These are phyloP conservation scores for Crinitomyces ghanaensis DNA, from an alignment of 805 yeast genomes.

Conservation along the genomic window DNA sequence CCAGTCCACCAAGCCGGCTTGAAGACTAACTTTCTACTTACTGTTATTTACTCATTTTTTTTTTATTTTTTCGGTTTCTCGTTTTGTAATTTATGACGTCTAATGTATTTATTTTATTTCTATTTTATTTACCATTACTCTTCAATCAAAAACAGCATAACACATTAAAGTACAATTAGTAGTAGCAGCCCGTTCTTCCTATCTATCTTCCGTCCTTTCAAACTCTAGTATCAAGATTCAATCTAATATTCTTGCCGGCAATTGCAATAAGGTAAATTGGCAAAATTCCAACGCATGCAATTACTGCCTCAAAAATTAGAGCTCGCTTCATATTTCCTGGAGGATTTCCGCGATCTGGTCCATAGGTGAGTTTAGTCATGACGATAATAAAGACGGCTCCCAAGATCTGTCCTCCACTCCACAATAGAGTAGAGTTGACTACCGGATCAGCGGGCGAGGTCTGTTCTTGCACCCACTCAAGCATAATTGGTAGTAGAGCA, in stretches of 20 bases:
- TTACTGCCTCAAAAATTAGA: slow-evolving; percentile 24
- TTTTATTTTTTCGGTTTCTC: too few species aligned
- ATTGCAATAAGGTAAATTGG: slow-evolving; percentile 15
- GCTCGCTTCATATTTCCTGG: slow-evolving; percentile 25
- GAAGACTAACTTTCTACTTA: too few species aligned
- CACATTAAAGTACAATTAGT: too few species aligned
- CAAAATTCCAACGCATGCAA: slow-evolving; percentile 20
- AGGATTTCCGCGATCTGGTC: slow-evolving; percentile 19
- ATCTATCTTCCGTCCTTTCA: too few species aligned
- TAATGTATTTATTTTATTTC: too few species aligned
- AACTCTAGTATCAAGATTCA: slow-evolving; percentile 12
- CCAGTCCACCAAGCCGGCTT: too few species aligned
- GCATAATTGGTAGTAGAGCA: slow-evolving; percentile 21
- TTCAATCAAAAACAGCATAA: too few species aligned
- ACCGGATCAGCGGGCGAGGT: slow-evolving; percentile 25
- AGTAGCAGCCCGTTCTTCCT: too few species aligned
- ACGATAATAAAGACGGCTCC: slow-evolving; percentile 25
- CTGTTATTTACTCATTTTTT: too few species aligned
- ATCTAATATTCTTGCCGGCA: slow-evolving; percentile 10
- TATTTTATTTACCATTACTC: too few species aligned
- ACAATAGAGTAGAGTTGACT: slow-evolving; percentile 20
- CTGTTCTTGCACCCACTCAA: slow-evolving; percentile 26
- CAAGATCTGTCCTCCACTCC: slow-evolving; percentile 24
- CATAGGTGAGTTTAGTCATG: slow-evolving; percentile 23
- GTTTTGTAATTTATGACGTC: too few species aligned